Evolutionary conservation across 2,329 filamentous ascomycete species (phyloP).

Genomic region (Lecanoromycetidae sp.): DNA sequence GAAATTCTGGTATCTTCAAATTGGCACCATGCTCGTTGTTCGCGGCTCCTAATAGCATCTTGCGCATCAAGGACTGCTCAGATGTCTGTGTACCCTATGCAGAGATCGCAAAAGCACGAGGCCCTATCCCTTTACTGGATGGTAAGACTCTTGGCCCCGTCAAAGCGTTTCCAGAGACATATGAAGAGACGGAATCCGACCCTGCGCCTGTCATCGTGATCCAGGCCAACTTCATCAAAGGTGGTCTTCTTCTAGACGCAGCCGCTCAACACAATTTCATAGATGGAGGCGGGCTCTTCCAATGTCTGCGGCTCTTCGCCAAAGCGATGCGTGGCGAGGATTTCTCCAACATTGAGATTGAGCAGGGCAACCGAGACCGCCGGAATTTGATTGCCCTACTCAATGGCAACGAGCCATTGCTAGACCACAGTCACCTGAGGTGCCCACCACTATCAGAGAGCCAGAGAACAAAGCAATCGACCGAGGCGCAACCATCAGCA

Average conservation of each 20-base stretch:
- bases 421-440: too few species aligned
- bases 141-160: conserved; percentile 33
- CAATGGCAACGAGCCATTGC: too few species aligned
- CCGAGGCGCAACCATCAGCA: too few species aligned
- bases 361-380: conserved; percentile 32
- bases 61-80: conserved; percentile 36
- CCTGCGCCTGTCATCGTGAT: conserved; percentile 34
- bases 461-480: too few species aligned
- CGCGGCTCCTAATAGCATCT: too few species aligned
- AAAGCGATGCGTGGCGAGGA: conserved; percentile 37
- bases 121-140: conserved; percentile 36
- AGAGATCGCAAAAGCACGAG: conserved; percentile 28
- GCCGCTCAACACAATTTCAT: conserved; percentile 38
- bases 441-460: too few species aligned
- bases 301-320: conserved; percentile 36
- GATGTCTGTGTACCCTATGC: conserved; percentile 26
- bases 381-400: conserved; percentile 31
- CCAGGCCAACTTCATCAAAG: conserved; percentile 38
- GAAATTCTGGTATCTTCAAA: conserved; percentile 27
- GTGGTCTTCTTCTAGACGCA: conserved; percentile 40
- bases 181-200: conserved; percentile 19
- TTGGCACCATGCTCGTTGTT: conserved; percentile 30
- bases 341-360: conserved; percentile 36
- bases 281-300: conserved; percentile 40
- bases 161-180: conserved; percentile 28